Base-by-base conservation (phyloP, 495 filamentous ascomycete species). In the Aspergillus sclerotiicarbonarius region DNA sequence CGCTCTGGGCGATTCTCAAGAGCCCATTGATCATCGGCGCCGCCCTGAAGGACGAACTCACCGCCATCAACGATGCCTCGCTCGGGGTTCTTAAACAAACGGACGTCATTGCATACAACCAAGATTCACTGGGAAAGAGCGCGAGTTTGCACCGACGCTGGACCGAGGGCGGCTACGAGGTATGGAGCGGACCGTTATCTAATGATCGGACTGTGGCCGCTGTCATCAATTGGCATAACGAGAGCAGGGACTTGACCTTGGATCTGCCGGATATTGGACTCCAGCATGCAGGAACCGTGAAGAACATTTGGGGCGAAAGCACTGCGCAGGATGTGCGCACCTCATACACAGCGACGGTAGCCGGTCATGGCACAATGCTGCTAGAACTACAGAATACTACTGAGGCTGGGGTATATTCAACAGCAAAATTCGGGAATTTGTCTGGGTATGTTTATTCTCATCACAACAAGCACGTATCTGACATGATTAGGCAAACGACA, bases 1-100 rank as follows among this genome's bases (percentile, higher is more conserved):
- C 76, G 1, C 63, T 86, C 45, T 86, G 82, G 82, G 80, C 79
- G 45, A 80, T 83, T 29, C 62, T 79, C 53, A 85, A 85, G 63
- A 81, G 77, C 13, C 80, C 82, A 0, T 69, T 86, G 6, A 67
- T 78, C 19, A 81, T 87, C 37, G 80, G 81, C 1, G 80, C 69
- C 1, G 75, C 76, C 29, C 64, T 82, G 56, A 75, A 67, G 29
- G 69, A 71, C 52, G 63, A 61, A 0, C 21, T 31, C 12, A 68
- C 63, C 4, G 56, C 65, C 1, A 73, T 83, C 9, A 51, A 53
- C 16, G 54, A 59, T 8, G 62, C 53, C 1, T 73, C 74, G 1
- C 61, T 81, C 30, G 60, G 61, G 2, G 72, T 82, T 16, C 56
- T 82, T 13, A 72, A 60, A 12, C 83, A 84, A 57, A 65, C 75